These are phyloP conservation scores for Thalassiosira delicatula DNA, from an alignment of 352 stramenopile genomes.

Conservation along the genomic window DNA sequence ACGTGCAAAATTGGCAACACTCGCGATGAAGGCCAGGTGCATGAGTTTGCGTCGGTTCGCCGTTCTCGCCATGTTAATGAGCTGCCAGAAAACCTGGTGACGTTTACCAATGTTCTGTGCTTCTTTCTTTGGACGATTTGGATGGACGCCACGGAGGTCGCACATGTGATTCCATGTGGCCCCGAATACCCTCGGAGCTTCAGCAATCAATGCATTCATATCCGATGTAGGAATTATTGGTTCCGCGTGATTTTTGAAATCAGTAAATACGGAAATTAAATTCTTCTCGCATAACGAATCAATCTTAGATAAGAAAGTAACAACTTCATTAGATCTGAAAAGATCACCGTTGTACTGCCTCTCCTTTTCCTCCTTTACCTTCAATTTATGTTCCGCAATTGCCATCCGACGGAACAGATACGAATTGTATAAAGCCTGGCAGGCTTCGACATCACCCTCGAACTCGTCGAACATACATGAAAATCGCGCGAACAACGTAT, in stretches of 20 bases:
- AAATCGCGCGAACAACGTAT: neutral
- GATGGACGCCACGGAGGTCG: neutral
- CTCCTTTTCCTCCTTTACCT: neutral
- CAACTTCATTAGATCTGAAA: neutral
- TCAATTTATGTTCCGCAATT: neutral
- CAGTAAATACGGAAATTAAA: slow-evolving; percentile 6
- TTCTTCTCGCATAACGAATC: neutral
- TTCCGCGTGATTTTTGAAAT: slow-evolving; percentile 13
- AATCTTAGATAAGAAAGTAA: neutral
- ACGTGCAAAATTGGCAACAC: too few species aligned
- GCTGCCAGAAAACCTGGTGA: too few species aligned
- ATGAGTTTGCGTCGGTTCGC: too few species aligned
- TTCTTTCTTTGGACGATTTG: neutral
- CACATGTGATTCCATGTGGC: neutral
- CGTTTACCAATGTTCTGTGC: too few species aligned
- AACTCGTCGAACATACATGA: neutral
- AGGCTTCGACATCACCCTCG: slow-evolving; percentile 2
- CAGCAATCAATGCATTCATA: slow-evolving; percentile 7
- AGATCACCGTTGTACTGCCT: neutral
- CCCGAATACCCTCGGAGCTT: slow-evolving; percentile 8
- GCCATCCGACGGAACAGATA: neutral
- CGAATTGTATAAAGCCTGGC: slow-evolving; percentile 5
- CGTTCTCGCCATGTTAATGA: too few species aligned
- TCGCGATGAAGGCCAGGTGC: too few species aligned
- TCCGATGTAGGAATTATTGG: too few species aligned